phyloP scores from a whole-genome alignment of 108 stramenopile species.

The Cyclotella baltica region DNA sequence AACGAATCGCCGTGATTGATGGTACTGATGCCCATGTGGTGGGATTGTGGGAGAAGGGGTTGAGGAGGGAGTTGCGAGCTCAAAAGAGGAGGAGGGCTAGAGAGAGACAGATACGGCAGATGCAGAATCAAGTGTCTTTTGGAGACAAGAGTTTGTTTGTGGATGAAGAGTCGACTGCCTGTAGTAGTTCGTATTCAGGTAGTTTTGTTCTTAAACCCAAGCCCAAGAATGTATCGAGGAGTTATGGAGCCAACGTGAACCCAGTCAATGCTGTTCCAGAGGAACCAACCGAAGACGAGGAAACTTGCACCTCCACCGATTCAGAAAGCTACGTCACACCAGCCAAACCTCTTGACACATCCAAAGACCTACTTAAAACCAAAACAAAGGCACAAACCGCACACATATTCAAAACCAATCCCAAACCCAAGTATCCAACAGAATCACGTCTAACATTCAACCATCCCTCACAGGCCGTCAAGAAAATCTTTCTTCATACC shows the following conservation, averaged over 20 bases:
- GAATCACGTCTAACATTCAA: background rate
- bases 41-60: background rate
- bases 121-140: background rate
- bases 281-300: too few species aligned
- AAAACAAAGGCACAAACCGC: background rate
- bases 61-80: conserved; percentile 2
- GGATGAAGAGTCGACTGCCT: background rate
- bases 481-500: background rate
- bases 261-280: background rate
- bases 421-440: too few species aligned
- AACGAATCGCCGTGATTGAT: conserved; percentile 9
- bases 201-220: too few species aligned
- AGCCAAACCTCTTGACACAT: too few species aligned
- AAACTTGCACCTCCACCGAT: too few species aligned
- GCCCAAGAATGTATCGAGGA: too few species aligned
- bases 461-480: background rate
- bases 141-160: background rate
- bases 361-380: too few species aligned
- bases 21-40: background rate
- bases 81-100: background rate
- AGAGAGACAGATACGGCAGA: background rate
- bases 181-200: too few species aligned
- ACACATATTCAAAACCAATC: background rate
- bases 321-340: too few species aligned
- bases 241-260: background rate